Percentiles rank a stretch among this genome's conserved stretches.
Conservation (phyloP, 2,329 filamentous ascomycete genomes). For the Stagonosporopsis rhizophila region DNA sequence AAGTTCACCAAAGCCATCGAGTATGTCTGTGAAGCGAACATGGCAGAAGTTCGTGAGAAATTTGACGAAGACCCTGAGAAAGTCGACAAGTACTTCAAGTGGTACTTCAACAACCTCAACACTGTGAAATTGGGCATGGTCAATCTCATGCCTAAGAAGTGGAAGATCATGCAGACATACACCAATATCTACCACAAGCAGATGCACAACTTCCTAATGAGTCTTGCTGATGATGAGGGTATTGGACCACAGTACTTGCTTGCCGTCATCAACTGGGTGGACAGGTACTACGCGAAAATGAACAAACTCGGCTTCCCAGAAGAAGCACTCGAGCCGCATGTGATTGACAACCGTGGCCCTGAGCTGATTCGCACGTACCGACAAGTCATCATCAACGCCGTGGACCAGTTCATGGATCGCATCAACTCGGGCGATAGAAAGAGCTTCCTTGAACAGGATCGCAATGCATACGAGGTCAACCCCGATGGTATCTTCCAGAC, state of each 20-base stretch:
- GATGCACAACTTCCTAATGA: constrained; percentile 93
- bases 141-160: constrained; percentile 90
- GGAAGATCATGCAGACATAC: constrained; percentile 93
- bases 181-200: constrained; percentile 87
- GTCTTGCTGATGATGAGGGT: constrained; percentile 81
- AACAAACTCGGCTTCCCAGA: constrained; percentile 80
- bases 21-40: constrained; percentile 74
- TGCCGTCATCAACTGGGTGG: constrained; percentile 91
- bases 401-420: constrained; percentile 97
- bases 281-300: constrained; percentile 98
- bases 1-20: constrained; percentile 87
- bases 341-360: constrained; percentile 87
- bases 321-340: constrained; percentile 80
- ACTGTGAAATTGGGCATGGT: constrained; percentile 94
- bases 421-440: constrained; percentile 84
- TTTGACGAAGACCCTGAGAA: constrained; percentile 84
- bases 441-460: constrained; percentile 78
- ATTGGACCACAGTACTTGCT: constrained; percentile 87
- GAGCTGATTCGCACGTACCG: constrained; percentile 95
- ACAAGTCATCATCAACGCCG: constrained; percentile 90
- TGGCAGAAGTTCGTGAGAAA: constrained; percentile 72
- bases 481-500: constrained; percentile 91
- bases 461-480: constrained; percentile 76
- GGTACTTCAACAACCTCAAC: constrained; percentile 98
- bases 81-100: constrained; percentile 87